phyloP scores from a whole-genome alignment of 352 stramenopile genomes.

The Phytopythium chamaehyphon region DNA sequence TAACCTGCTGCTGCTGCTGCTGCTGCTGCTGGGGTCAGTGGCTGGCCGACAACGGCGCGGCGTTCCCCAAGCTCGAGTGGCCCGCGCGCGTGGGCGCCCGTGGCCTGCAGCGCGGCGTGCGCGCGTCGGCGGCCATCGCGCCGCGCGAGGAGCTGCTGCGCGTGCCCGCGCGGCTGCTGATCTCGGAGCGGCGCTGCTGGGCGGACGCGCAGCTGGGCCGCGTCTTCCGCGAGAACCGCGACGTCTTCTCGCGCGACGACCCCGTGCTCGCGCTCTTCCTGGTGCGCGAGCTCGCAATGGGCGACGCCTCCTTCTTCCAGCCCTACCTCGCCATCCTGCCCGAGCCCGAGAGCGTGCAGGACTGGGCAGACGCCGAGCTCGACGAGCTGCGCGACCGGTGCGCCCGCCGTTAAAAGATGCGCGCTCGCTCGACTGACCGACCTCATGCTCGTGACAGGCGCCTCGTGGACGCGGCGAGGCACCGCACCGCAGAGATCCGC shows the following conservation, averaged over 20 bases:
- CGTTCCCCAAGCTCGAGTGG: slow-evolving; percentile 78
- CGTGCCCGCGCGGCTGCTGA: slow-evolving; percentile 63
- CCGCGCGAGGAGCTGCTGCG: slow-evolving; percentile 61
- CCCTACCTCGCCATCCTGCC: slow-evolving; percentile 87
- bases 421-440: no score
- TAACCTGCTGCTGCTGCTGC: neutral
- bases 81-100: slow-evolving; percentile 32
- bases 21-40: slow-evolving; percentile 23
- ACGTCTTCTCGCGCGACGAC: slow-evolving; percentile 78
- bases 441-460: slow-evolving; percentile 13
- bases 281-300: slow-evolving; percentile 62
- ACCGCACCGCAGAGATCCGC: slow-evolving; percentile 54
- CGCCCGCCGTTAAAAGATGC: neutral
- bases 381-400: slow-evolving; percentile 68
- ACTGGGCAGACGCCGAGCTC: slow-evolving; percentile 74
- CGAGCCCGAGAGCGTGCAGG: slow-evolving; percentile 68
- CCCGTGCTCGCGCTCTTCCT: slow-evolving; percentile 82
- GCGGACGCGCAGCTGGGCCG: slow-evolving; percentile 36
- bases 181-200: slow-evolving; percentile 67
- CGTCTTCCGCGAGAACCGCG: slow-evolving; percentile 47
- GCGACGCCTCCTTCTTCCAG: slow-evolving; percentile 74
- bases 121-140: slow-evolving; percentile 45
- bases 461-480: slow-evolving; percentile 37
- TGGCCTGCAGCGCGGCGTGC: slow-evolving; percentile 56
- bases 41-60: slow-evolving; percentile 62